Evolutionary conservation across 2,329 filamentous ascomycete species (phyloP), one percentile per base, ranked within the genome.

Genomic region (Penicillium oxalicum): DNA sequence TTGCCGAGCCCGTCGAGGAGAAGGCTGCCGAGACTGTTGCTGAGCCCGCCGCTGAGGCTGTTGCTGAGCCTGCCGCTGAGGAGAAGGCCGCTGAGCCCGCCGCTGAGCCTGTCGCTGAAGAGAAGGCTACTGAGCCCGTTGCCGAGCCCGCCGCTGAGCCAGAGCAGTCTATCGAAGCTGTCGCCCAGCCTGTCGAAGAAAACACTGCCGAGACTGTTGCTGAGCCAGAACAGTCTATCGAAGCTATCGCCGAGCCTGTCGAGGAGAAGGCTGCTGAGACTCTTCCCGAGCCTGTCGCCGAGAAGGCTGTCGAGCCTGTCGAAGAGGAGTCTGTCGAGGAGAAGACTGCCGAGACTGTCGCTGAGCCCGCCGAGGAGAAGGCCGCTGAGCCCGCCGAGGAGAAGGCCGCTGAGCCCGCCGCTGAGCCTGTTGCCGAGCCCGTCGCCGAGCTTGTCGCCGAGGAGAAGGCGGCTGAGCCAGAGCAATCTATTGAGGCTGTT

Each of bases 241-340:
- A 32, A 38, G 12, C 45, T 3, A 38, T 25, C n/a, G 8, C 28
- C 9, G 34, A 38, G 39, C 45, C 32, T 2, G 33, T 28, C 3
- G 54, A 57, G 43, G 44, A 55, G 11, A 33, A 45, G 38, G 18
- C n/a, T 9, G 44, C 41, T 26, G 47, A 48, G 13, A 32, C 50
- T 40, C 34, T 37, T 41, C 9, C 41, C 13, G 24, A 45, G 34
- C 18, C 37, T 24, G 37, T 27, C 36, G 38, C 42, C n/a, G 32
- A 13, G 24, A 54, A 60, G 46, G 48, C 44, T 12, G 40, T 40
- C 29, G 29, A 32, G 29, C 29, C 29, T 32, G 29, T 32, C 7
- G 29, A 32, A 3, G 25, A 41, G 13, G 44, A 26, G 3, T 18
- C 44, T 29, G 18, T 44, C 25, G 43, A 25, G 9, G 40, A 34